Evolutionary conservation across 305 asterid species (phyloP).

Genomic region (Fraxinus latifolia): DNA sequence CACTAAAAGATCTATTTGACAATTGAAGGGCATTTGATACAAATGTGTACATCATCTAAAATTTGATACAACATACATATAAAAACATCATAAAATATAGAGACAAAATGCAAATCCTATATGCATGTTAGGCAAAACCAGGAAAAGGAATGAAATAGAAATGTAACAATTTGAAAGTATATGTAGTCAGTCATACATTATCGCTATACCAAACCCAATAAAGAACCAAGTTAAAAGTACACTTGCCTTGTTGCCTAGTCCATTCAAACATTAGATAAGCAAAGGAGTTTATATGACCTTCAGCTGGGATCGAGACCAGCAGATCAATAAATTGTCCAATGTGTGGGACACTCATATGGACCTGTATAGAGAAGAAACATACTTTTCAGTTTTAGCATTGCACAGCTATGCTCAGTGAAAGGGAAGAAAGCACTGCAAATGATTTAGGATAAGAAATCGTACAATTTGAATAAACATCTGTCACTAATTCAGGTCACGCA

Average conservation of each 20-base stretch:
- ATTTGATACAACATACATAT: not conserved
- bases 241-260: conserved; percentile 90
- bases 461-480: not conserved
- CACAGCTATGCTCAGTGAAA: conserved; percentile 16
- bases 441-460: not conserved
- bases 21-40: not conserved
- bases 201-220: not conserved
- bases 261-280: conserved; percentile 84
- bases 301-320: conserved; percentile 71
- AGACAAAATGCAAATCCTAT: not conserved
- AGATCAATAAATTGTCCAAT: conserved; percentile 81
- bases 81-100: not conserved
- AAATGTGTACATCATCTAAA: not conserved
- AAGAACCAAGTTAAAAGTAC: not conserved
- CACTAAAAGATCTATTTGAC: not conserved
- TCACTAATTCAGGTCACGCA: not conserved
- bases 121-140: not conserved
- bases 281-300: conserved; percentile 72
- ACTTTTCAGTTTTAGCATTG: conserved; percentile 12
- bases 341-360: conserved; percentile 82
- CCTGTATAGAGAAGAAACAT: conserved; percentile 52
- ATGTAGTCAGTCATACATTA: not conserved
- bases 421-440: conserved; percentile 17
- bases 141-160: not conserved
- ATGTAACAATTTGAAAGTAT: not conserved